phyloP scores from a whole-genome alignment of 139 green algal species.

The Ettlia oleoabundans region DNA sequence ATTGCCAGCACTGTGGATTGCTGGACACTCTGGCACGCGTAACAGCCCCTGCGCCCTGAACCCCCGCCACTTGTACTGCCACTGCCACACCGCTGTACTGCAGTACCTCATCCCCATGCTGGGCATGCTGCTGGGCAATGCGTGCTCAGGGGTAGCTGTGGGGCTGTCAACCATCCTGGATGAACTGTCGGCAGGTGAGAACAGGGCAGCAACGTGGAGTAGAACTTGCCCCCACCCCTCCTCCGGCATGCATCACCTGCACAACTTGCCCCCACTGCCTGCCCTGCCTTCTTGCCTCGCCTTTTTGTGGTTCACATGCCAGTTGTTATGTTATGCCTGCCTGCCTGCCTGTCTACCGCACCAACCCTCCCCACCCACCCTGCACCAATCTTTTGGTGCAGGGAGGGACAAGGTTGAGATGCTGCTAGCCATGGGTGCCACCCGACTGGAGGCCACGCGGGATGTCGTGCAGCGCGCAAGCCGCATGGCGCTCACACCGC shows the following conservation, averaged over 20 bases:
- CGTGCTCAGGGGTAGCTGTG: conserved; percentile 75
- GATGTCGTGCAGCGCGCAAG: conserved; percentile 49
- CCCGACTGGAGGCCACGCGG: conserved; percentile 72
- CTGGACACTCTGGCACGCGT: no score
- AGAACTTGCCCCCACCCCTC: no score
- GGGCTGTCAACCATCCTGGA: conserved; percentile 71
- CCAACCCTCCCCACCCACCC: neutral
- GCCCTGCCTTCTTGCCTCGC: no score
- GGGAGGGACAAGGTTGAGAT: conserved; percentile 72
- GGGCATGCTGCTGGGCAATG: conserved; percentile 88
- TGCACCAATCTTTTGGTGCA: conserved; percentile 30
- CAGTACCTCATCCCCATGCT: conserved; percentile 73
- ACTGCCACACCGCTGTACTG: neutral
- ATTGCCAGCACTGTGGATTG: no score
- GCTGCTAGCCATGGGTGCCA: conserved; percentile 79
- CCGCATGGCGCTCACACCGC: conserved; percentile 75
- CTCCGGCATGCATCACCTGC: no score
- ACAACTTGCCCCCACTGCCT: no score
- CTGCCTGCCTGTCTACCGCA: neutral
- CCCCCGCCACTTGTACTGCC: neutral
- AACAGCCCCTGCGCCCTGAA: no score
- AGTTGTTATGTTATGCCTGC: no score
- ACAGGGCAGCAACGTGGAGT: neutral
- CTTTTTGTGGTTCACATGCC: no score
- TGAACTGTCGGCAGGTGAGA: conserved; percentile 28